These are phyloP conservation scores for Styphnolobium japonicum DNA, from an alignment of 306 rosid genomes.

Conservation along the genomic window DNA sequence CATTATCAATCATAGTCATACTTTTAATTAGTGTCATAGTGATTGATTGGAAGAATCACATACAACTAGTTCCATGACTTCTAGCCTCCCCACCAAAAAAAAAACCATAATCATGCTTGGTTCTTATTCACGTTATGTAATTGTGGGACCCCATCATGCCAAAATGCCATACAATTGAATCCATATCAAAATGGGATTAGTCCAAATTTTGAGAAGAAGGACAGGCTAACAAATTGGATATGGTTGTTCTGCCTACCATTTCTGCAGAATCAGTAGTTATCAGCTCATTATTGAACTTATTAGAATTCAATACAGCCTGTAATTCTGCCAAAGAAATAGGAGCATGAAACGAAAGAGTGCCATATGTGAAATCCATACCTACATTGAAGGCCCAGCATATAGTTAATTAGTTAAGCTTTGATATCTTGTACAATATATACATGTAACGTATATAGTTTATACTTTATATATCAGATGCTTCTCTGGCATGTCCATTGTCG, in stretches of 20 bases:
- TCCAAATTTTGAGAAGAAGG: not conserved
- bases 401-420: not conserved
- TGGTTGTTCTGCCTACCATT: slow-evolving; percentile 5
- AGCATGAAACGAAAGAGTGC: not conserved
- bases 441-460: no score
- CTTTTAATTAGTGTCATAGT: not conserved
- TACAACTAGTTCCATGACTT: not conserved
- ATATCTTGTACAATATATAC: not conserved
- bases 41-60: not conserved
- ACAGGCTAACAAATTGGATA: not conserved
- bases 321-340: not conserved
- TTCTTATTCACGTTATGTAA: not conserved
- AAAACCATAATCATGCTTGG: not conserved
- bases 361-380: not conserved
- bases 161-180: not conserved
- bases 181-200: not conserved
- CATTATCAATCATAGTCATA: not conserved
- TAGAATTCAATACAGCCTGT: not conserved
- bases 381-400: not conserved
- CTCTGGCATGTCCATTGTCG: not conserved
- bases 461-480: no score
- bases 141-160: slow-evolving; percentile 1
- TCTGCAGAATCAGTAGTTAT: not conserved
- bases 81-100: not conserved
- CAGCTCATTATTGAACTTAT: slow-evolving; percentile 5